Evolutionary conservation across 2,329 filamentous ascomycete species (phyloP), one percentile per base, ranked within the genome.

Genomic region (Talaromyces sp.): DNA sequence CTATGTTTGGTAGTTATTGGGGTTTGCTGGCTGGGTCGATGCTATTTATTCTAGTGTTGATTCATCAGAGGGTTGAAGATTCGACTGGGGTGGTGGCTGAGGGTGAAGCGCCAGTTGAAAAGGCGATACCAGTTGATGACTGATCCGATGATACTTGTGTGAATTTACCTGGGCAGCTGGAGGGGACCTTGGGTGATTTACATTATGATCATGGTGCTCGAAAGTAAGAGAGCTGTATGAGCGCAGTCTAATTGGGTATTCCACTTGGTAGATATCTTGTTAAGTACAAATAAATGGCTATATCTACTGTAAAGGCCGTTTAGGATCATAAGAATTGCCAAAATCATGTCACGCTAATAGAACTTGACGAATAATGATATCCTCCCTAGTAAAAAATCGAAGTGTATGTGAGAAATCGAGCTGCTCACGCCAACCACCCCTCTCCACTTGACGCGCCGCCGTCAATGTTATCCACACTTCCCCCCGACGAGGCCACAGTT

Each of bases 1-100:
- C 66, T 3, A 71, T 69, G 69, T 70, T 69, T 64, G 69, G 67
- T 19, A 69, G 67, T 29, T 70, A 70, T 38, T 71, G 69, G 69
- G 68, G 66, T 31, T 53, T 71, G 19, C 29, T 69, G 27, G 53
- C 69, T 40, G 69, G 69, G 0, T 71, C 69, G 11, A 65, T 71
- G 65, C 38, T 69, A 22, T 36, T 70, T 40, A 47, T 70, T 17
- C 51, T 71, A 19, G 63, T 69, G n/a, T 63, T 71, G 47, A 68
- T 67, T 51, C 67, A 66, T 31, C 68, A 67, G 60, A 62, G 67
- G 17, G 66, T 67, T 27, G 27, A 67, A 59, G 67, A 68, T 51
- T 64, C 69, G 45, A 66, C 63, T 47, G 58, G 31, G 11, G 25
- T 61, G 5, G 45, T 65, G 22, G 38, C 58, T 10, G 58, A 65